Conservation (phyloP, 106 monocot species). For the Xerophyta viscosa region DNA sequence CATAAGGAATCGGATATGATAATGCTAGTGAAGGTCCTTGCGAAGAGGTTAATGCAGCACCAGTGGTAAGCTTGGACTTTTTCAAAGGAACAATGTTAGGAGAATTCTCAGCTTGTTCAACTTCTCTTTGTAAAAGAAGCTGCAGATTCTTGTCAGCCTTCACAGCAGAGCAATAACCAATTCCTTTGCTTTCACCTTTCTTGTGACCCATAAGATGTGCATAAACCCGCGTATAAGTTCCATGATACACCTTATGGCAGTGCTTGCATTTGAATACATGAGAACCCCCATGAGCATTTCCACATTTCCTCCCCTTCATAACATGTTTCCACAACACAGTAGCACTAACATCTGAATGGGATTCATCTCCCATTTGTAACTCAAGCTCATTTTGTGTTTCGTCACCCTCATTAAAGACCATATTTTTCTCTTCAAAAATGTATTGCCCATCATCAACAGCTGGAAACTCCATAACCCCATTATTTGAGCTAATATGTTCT, state of each 20-base stretch:
- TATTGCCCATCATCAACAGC: constrained; percentile 33
- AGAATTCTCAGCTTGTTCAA: constrained; percentile 46
- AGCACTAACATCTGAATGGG: constrained; percentile 27
- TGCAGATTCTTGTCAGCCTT: constrained; percentile 40
- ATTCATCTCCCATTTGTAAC: constrained; percentile 26
- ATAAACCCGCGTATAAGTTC: constrained; percentile 47
- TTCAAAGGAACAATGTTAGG: constrained; percentile 42
- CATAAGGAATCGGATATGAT: constrained; percentile 24
- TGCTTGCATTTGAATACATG: constrained; percentile 51
- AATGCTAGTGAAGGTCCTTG: constrained; percentile 35
- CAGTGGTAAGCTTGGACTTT: constrained; percentile 33
- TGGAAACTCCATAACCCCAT: constrained; percentile 31
- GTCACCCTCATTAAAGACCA: constrained; percentile 28
- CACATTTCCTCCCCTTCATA: constrained; percentile 44
- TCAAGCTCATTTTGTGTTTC: constrained; percentile 32
- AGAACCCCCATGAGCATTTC: constrained; percentile 56
- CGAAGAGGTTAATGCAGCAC: constrained; percentile 16
- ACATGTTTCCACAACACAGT: constrained; percentile 54
- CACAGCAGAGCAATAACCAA: constrained; percentile 44
- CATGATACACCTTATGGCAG: constrained; percentile 46
- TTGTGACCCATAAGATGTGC: constrained; percentile 57
- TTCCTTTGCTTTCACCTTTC: constrained; percentile 53
- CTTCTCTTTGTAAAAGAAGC: constrained; percentile 39
- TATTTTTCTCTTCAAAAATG: constrained; percentile 41
- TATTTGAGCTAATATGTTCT: constrained; percentile 20